A percentile compares a stretch with the other conserved stretches of the same genome.
These are phyloP conservation scores for Ustilago trichophora DNA, from an alignment of 1,284 basidiomycete genomes.

Conservation along the genomic window DNA sequence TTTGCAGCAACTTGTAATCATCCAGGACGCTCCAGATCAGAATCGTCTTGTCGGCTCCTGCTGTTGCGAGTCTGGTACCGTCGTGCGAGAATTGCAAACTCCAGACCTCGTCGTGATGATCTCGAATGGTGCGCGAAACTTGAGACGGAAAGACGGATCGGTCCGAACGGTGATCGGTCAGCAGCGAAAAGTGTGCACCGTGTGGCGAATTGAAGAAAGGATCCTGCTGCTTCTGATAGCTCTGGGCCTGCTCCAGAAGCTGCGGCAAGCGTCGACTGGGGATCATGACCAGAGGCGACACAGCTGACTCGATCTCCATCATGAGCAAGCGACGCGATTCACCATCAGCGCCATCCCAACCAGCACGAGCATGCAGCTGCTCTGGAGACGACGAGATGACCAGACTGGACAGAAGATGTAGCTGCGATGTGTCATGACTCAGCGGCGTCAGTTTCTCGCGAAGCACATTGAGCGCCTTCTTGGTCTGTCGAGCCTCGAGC, in stretches of 20 bases:
- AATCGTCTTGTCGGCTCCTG: slow-evolving; percentile 83
- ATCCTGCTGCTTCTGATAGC: slow-evolving; percentile 72
- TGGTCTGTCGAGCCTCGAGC: slow-evolving; percentile 83
- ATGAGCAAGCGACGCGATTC: slow-evolving; percentile 81
- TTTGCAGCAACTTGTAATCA: slow-evolving; percentile 39
- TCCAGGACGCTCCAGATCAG: slow-evolving; percentile 77
- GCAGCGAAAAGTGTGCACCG: slow-evolving; percentile 77
- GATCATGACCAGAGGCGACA: slow-evolving; percentile 89
- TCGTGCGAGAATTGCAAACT: slow-evolving; percentile 92
- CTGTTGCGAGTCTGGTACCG: slow-evolving; percentile 84
- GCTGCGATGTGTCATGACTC: slow-evolving; percentile 48
- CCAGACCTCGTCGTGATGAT: slow-evolving; percentile 95
- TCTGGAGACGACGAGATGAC: slow-evolving; percentile 69
- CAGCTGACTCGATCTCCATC: slow-evolving; percentile 82
- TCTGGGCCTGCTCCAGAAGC: slow-evolving; percentile 84
- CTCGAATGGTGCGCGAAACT: slow-evolving; percentile 73
- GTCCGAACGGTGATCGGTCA: slow-evolving; percentile 84
- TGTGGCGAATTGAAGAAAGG: slow-evolving; percentile 58
- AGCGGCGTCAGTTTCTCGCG: slow-evolving; percentile 83
- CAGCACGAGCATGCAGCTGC: slow-evolving; percentile 81
- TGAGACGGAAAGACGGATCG: slow-evolving; percentile 83
- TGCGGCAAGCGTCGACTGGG: slow-evolving; percentile 86
- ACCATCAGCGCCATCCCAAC: slow-evolving; percentile 88
- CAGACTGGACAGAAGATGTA: slow-evolving; percentile 58
- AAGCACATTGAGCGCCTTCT: slow-evolving; percentile 83